Evolutionary conservation across 225 moss, liverwort and hornwort species (phyloP).

Genomic region (Straminergon stramineum): DNA sequence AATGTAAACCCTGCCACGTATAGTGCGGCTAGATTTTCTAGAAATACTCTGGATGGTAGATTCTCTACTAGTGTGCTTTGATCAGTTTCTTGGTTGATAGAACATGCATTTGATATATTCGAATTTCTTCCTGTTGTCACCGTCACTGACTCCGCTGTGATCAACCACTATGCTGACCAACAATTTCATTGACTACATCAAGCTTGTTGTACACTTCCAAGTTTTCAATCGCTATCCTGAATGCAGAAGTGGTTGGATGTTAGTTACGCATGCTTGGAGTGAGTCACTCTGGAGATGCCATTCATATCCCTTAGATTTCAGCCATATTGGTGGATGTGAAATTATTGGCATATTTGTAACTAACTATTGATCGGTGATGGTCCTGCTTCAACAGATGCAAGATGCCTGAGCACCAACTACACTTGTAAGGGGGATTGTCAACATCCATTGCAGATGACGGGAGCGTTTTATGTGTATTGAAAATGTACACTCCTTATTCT

Average conservation of each 20-base stretch:
- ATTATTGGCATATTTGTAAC: not conserved
- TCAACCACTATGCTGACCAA: not conserved
- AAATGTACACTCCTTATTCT: not conserved
- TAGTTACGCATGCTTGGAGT: not conserved
- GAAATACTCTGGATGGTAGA: not conserved
- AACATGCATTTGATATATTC: not conserved
- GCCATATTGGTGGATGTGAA: not conserved
- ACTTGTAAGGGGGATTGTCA: not conserved
- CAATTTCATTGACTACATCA: not conserved
- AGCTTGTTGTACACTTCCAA: not conserved
- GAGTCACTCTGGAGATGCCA: not conserved
- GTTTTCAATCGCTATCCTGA: not conserved
- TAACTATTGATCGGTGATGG: not conserved
- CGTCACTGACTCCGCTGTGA: not conserved
- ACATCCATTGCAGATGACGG: conserved; percentile 3
- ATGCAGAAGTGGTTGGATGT: not conserved
- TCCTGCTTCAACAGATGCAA: conserved; percentile 13
- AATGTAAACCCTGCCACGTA: not conserved
- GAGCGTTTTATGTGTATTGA: not conserved
- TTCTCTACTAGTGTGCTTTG: not conserved
- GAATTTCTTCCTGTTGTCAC: not conserved
- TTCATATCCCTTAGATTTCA: not conserved
- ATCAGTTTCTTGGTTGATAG: not conserved
- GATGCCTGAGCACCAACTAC: conserved; percentile 8
- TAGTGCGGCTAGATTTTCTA: not conserved